Evolutionary conservation across 768 basidiomycete genomes (phyloP), one percentile per base, ranked within the genome.

Genomic region (Pluteus cervinus): DNA sequence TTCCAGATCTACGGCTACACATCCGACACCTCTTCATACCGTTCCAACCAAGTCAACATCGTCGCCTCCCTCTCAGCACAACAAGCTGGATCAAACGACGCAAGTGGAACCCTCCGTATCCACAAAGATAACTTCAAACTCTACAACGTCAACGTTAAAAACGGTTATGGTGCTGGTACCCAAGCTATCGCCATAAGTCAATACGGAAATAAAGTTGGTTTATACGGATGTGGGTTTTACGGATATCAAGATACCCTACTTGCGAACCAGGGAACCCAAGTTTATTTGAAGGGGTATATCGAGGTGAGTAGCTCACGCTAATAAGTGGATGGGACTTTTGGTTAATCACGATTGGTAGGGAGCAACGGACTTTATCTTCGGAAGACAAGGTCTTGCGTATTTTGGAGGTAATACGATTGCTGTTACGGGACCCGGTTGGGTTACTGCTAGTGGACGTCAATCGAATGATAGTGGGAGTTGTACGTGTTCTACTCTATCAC

Each of bases 111-210:
- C 0, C 46, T 75, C 9, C 67, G 71, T 9, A 53, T 73, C 32
- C 68, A 73, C 56, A 68, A 68, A 42, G 49, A 72, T 36, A 50
- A 69, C 41, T 71, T 72, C 50, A 59, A 52, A 32, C 54, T 73
- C 58, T 75, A 75, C 49, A 75, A 75, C 33, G 59, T 73, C 29
- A 62, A 73, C 33, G 63, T 75, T 11, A 63, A 62, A 40, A 75
- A 75, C 40, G 68, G 65, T 0, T 67, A 59, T 39, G 71, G 71
- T 0, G 39, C 49, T 4, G 70, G 68, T 0, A 53, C 58, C 3
- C 72, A 73, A 45, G 73, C 73, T 0, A 66, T 73, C 29, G 72
- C 71, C 1, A 48, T 74, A 40, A 70, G 69, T 48, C 67, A 72
- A 36, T 72, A 72, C 32, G 72, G 72, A 9, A 66, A 52, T 28